phyloP scores from a whole-genome alignment of 345 rosid genomes.

The Rubroshorea leprosula region DNA sequence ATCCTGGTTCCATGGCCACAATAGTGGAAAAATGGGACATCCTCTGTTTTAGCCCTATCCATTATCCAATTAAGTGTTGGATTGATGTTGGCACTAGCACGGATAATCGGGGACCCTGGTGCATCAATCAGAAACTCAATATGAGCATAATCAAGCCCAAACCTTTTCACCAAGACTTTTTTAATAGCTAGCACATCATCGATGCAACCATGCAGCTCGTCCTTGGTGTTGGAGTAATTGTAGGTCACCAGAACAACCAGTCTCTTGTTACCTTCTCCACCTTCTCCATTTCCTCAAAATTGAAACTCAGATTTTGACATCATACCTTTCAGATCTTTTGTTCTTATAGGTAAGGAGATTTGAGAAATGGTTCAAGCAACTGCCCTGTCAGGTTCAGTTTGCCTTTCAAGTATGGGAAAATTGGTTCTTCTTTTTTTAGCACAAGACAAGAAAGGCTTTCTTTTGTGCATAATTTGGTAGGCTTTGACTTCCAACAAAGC shows the following conservation, averaged over 20 bases:
- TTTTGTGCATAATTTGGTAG: no score
- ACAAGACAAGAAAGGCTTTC: no score
- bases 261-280: constrained; percentile 38
- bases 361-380: no score
- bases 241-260: constrained; percentile 71
- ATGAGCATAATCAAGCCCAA: constrained; percentile 23
- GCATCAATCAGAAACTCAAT: constrained; percentile 55
- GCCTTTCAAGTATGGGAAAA: no score
- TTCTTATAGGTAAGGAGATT: no score
- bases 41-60: constrained; percentile 41
- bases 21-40: no score
- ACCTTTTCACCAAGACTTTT: no score
- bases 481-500: no score
- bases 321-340: no score
- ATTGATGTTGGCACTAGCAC: constrained; percentile 61
- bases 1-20: no score
- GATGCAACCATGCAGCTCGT: constrained; percentile 76
- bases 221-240: constrained; percentile 59
- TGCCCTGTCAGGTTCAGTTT: no score
- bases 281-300: constrained; percentile 28
- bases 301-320: not conserved
- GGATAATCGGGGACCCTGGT: constrained; percentile 36
- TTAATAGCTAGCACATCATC: constrained; percentile 70
- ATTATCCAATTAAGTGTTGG: constrained; percentile 57
- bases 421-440: no score